Evolutionary conservation across 1,139 yeast genomes (phyloP).

Genomic region (Taphrina confusa): DNA sequence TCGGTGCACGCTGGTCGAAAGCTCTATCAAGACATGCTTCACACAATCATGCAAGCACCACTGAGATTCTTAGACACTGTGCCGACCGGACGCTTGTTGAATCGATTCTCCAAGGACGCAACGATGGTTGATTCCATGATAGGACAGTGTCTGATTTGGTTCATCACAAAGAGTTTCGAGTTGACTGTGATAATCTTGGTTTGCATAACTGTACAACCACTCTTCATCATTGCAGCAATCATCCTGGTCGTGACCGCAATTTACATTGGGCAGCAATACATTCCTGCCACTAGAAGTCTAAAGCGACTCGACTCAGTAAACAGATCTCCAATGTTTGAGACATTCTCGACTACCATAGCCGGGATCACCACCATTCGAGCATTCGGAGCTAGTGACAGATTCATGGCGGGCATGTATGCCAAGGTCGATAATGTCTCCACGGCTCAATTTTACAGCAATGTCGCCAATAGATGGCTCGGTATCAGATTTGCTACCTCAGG

Average conservation of each 20-base stretch:
- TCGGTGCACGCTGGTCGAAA: constrained; percentile 79
- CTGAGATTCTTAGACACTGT: constrained; percentile 91
- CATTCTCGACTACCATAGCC: constrained; percentile 85
- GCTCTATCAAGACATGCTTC: constrained; percentile 66
- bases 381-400: constrained; percentile 85
- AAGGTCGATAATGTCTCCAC: constrained; percentile 81
- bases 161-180: constrained; percentile 49
- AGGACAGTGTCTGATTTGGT: constrained; percentile 64
- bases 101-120: constrained; percentile 91
- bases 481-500: constrained; percentile 84
- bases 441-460: constrained; percentile 94
- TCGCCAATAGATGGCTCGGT: constrained; percentile 90
- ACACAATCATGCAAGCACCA: constrained; percentile 69
- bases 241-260: constrained; percentile 63
- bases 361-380: constrained; percentile 97
- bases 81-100: constrained; percentile 94
- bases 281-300: constrained; percentile 83
- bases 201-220: constrained; percentile 81
- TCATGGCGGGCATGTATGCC: constrained; percentile 73
- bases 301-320: constrained; percentile 86
- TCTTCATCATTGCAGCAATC: constrained; percentile 69
- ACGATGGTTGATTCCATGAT: constrained; percentile 61
- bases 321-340: constrained; percentile 94
- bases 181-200: constrained; percentile 69
- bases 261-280: constrained; percentile 74